Conservation (phyloP, 1,284 basidiomycete species). For the Phellinidium pouzarii region DNA sequence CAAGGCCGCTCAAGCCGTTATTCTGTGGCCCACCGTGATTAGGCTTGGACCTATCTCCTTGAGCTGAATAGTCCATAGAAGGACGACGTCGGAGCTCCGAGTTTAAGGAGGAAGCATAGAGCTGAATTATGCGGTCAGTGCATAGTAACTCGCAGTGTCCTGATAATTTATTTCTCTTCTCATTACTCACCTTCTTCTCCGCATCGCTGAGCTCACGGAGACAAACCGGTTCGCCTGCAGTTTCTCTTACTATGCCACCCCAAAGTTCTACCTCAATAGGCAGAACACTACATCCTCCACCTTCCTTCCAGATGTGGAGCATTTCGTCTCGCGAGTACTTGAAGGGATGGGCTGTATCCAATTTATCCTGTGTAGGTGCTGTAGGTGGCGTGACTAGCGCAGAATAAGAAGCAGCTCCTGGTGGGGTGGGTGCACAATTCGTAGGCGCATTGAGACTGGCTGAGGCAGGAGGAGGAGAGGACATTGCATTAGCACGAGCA, state of each 20-base stretch:
- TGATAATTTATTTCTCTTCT: constrained; percentile 11
- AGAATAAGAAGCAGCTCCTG: constrained; percentile 69
- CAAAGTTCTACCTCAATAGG: constrained; percentile 83
- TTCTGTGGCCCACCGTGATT: constrained; percentile 52
- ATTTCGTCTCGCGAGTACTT: constrained; percentile 83
- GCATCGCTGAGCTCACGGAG: constrained; percentile 72
- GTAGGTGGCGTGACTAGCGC: constrained; percentile 60
- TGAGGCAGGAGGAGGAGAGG: constrained; percentile 43
- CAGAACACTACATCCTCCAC: constrained; percentile 62
- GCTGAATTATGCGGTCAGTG: constrained; percentile 32
- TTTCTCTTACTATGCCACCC: constrained; percentile 78
- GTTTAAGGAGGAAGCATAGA: constrained; percentile 68
- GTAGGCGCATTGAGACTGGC: constrained; percentile 20
- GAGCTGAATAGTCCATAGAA: constrained; percentile 60
- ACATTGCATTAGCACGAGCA: constrained; percentile 44
- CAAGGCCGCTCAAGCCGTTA: constrained; percentile 48
- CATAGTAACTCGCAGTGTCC: constrained; percentile 17
- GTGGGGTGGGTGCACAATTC: constrained; percentile 30
- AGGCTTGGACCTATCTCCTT: constrained; percentile 52
- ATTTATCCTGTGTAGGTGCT: constrained; percentile 43
- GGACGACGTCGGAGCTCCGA: constrained; percentile 77
- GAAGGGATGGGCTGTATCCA: constrained; percentile 69
- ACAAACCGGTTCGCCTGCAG: constrained; percentile 64
- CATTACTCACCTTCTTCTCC: constrained; percentile 77
- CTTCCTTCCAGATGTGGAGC: constrained; percentile 78